These are phyloP conservation scores for Solanum corneliomulleri DNA, from an alignment of 257 asterid genomes.

Conservation along the genomic window DNA sequence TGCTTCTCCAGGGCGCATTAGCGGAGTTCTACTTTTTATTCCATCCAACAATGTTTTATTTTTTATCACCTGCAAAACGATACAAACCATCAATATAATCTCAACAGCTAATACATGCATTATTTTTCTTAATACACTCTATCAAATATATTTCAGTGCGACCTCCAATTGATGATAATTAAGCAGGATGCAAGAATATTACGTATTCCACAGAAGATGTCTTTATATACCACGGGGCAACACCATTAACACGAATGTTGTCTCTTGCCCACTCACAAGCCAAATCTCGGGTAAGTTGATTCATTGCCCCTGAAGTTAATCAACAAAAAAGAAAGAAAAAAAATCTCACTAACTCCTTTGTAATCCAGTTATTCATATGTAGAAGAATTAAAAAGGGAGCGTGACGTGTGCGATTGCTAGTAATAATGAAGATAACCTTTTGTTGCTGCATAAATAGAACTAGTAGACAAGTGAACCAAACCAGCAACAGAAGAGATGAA, in stretches of 20 bases:
- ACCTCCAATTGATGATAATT: not conserved
- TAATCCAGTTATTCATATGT: not conserved
- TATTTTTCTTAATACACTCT: too few species aligned
- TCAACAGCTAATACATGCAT: not conserved
- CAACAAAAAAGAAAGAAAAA: not conserved
- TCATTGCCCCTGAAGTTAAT: slow-evolving; percentile 64
- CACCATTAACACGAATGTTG: slow-evolving; percentile 71
- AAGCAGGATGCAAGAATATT: slow-evolving; percentile 11
- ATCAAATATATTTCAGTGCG: not conserved
- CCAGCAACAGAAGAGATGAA: slow-evolving; percentile 87
- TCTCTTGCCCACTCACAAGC: slow-evolving; percentile 98
- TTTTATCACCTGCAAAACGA: slow-evolving; percentile 48
- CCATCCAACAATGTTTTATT: slow-evolving; percentile 45
- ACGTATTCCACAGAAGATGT: slow-evolving; percentile 72
- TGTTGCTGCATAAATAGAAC: slow-evolving; percentile 87
- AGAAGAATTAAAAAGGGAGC: too few species aligned
- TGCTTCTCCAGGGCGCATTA: slow-evolving; percentile 64
- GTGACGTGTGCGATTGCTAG: too few species aligned
- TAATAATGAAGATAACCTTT: slow-evolving; percentile 35
- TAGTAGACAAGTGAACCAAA: slow-evolving; percentile 49
- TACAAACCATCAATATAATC: not conserved
- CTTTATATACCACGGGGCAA: slow-evolving; percentile 91
- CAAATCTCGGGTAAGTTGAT: slow-evolving; percentile 76
- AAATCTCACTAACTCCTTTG: not conserved
- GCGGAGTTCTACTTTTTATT: slow-evolving; percentile 55